Evolutionary conservation across 495 filamentous ascomycete species (phyloP).

Genomic region (Chaetomidium leptoderma): DNA sequence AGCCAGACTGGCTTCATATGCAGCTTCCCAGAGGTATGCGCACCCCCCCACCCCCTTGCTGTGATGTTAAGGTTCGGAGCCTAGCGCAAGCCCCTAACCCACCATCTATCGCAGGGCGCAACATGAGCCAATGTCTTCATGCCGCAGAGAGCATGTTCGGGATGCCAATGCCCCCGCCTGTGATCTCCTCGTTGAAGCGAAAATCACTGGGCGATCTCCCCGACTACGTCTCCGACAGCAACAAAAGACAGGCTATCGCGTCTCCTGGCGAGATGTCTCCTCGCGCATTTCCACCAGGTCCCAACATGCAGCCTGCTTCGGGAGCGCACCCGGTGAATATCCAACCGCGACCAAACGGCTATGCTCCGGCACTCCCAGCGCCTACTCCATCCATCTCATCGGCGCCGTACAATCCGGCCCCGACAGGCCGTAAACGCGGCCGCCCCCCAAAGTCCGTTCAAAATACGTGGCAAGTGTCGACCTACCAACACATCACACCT

Average conservation of each 20-base stretch:
- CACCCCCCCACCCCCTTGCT: not conserved
- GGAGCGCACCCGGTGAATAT: conserved; percentile 22
- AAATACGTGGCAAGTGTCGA: conserved; percentile 27
- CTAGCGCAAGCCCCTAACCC: conserved; percentile 22
- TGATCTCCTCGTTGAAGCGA: conserved; percentile 41
- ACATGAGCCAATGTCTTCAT: conserved; percentile 44
- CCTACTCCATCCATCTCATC: conserved; percentile 27
- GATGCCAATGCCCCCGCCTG: conserved; percentile 33
- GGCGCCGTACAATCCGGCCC: conserved; percentile 21
- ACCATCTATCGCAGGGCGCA: conserved; percentile 41
- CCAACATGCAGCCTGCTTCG: conserved; percentile 29
- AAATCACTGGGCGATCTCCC: conserved; percentile 41
- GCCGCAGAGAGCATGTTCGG: conserved; percentile 45
- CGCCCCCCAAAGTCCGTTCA: conserved; percentile 31
- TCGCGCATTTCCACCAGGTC: conserved; percentile 18
- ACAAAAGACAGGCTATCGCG: conserved; percentile 41
- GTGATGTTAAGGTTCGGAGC: not conserved
- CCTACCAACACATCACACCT: conserved; percentile 38
- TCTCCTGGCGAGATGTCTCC: conserved; percentile 25
- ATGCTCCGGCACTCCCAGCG: conserved; percentile 24
- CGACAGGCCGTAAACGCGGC: conserved; percentile 27
- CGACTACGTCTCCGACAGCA: conserved; percentile 42
- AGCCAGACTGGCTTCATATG: conserved; percentile 45
- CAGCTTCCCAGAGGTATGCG: conserved; percentile 46
- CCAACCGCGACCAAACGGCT: conserved; percentile 41